phyloP scores from a whole-genome alignment of 192 early-diverging fungal genomes.

The Obelidium mucronatum region DNA sequence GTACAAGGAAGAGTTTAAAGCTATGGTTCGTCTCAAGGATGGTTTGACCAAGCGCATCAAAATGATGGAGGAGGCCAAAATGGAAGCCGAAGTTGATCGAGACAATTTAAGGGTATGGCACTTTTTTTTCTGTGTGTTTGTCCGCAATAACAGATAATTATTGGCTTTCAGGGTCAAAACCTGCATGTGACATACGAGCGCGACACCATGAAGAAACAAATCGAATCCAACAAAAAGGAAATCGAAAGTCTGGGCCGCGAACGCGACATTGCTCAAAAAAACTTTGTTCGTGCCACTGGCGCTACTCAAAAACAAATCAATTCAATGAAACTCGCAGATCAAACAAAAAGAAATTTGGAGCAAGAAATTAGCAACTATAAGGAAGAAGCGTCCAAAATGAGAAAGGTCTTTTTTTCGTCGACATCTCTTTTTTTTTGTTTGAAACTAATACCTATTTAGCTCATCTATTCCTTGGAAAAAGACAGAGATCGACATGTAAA shows the following conservation, averaged over 20 bases:
- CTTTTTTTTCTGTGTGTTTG: neutral
- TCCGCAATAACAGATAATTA: neutral
- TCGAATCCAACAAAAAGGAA: conserved; percentile 48
- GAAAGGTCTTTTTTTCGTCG: conserved; percentile 55
- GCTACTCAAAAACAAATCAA: conserved; percentile 63
- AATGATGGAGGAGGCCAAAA: conserved; percentile 55
- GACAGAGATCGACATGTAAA: conserved; percentile 63
- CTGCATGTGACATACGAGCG: conserved; percentile 51
- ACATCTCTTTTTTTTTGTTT: neutral
- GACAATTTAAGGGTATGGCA: conserved; percentile 51
- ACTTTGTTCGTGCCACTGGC: conserved; percentile 61
- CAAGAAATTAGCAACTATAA: conserved; percentile 67
- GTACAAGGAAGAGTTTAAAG: conserved; percentile 54
- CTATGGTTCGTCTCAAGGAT: conserved; percentile 48
- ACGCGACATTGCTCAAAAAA: conserved; percentile 66
- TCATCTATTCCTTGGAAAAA: conserved; percentile 68
- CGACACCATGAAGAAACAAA: conserved; percentile 47
- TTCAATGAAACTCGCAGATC: conserved; percentile 61
- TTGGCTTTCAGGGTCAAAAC: conserved; percentile 44
- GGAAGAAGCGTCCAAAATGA: conserved; percentile 68
- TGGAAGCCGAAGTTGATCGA: conserved; percentile 60
- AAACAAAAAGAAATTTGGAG: conserved; percentile 66
- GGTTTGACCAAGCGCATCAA: conserved; percentile 55
- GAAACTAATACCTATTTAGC: conserved; percentile 25
- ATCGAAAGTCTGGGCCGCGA: conserved; percentile 57